Base-by-base conservation (phyloP, 257 asterid species). In the Rubia yunnanensis region DNA sequence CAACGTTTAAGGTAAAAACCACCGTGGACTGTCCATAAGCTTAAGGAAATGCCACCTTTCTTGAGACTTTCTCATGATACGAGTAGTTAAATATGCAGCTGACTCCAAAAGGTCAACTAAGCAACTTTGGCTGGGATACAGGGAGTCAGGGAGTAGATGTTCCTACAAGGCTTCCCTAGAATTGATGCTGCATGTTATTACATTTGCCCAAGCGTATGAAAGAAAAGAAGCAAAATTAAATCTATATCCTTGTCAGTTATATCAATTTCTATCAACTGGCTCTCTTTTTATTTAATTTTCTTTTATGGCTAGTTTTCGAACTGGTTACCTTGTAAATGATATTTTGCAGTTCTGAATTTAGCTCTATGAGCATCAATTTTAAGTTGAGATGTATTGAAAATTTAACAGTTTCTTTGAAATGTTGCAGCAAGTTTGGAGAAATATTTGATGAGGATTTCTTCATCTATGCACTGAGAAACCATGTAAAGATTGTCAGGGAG, bases 381-480 rank as follows among this genome's bases (percentile, higher is more conserved):
- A 63, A 14, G 57, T 44, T 63, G 55, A 39, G 36, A 23, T 63
- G 10, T 38, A 32, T 64, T 62, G 36, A 32, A 63, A 48, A 62
- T 44, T 35, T 65, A n/a, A 44, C 64, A 34, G 38, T 71, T n/a
- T 70, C 31, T 60, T 65, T 39, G 56, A 63, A 41, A 14, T 73
- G 66, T 48, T 78, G 87, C 97, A 92, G 97, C 83, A 94, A 90
- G 72, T 94, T 94, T 64, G 91, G 89, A 35, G 95, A 94, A 70
- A 94, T 94, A 76, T 94, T 94, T 67, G 99, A 94, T 27, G 96
- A 94, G 80, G 99, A 94, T 31, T 94, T 94, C 88, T 94, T 94
- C 95, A 86, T 88, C 53, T 90, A 94, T 72, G 99, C 99, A 13
- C 97, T 94, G 46, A 83, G 91, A 75, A 88, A 86, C 76, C 96